Evolutionary conservation across 441 rosid species (phyloP), one percentile per base, ranked within the genome.

Genomic region (Aleurites moluccanus): DNA sequence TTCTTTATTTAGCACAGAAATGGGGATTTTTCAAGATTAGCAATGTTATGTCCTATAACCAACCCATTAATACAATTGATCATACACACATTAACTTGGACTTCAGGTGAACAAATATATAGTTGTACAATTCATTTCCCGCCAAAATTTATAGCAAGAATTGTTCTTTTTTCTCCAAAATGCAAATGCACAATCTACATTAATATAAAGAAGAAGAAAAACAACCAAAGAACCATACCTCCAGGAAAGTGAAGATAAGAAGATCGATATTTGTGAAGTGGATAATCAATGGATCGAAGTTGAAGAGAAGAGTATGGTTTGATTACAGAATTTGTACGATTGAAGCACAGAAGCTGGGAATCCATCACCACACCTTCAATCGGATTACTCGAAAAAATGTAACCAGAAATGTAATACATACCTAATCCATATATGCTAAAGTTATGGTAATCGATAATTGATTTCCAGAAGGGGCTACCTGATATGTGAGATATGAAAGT

Each of bases 361-460:
- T 75, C 88, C 88, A 84, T 85, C 61, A 72, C 38, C 50, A 80
- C 72, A 77, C 78, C 86, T 84, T 82, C 85, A 86, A 79, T 75
- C 75, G 64, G 69, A 78, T 71, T 67, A 79, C 59, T 61, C 47
- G 56, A 20, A 60, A 11, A 74, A 56, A 52, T 16, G n/a, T 50
- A 16, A 50, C 38, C 49, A 45, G 10, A 53, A 53, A 53, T 53
- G 59, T 10, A 53, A n/a, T 11, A 27, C 25, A 59, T 11, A 6
- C 59, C 63, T 59, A 23, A 59, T 59, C 27, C 10, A 25, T 10
- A 59, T 23, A 59, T 59, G 28, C 18, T 57, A 57, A 57, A 57
- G 15, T 57, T 25, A 57, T 57, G 30, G 10, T 9, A 23, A 25
- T 25, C 4, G 3, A 23, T 0, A 59, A 59, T 27, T 27, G 16